Conservation (phyloP, 371 early-diverging fungal genomes). For the Saksenaea oblongispora region DNA sequence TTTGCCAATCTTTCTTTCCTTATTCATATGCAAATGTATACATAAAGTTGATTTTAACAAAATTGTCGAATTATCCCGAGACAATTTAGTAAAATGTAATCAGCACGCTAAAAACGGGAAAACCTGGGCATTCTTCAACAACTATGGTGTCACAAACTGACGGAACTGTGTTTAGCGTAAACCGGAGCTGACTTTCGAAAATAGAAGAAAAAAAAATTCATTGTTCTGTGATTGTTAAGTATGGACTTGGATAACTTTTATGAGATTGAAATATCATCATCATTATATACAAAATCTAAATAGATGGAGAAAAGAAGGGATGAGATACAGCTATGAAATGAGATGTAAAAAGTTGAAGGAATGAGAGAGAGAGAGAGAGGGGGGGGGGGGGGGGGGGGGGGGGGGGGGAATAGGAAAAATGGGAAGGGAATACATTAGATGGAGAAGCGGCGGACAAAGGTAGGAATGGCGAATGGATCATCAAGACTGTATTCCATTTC, state of each 20-base stretch:
- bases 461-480: not conserved
- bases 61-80: no score
- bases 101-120: no score
- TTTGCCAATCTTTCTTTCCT: not conserved
- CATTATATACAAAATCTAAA: conserved; percentile 4
- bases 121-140: no score
- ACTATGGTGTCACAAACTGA: no score
- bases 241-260: not conserved
- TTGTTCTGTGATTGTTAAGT: not conserved
- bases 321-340: not conserved
- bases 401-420: not conserved
- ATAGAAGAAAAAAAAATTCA: no score
- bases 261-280: not conserved
- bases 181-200: no score
- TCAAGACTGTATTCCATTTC: not conserved
- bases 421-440: not conserved
- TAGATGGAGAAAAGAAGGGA: not conserved
- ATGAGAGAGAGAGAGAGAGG: not conserved
- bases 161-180: no score
- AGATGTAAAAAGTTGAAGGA: not conserved
- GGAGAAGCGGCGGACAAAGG: not conserved
- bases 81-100: no score
- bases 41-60: no score
- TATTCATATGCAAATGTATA: no score
- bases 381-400: not conserved